phyloP scores from a whole-genome alignment of 805 yeast species.

The Trichomonascus vanleenenianus region DNA sequence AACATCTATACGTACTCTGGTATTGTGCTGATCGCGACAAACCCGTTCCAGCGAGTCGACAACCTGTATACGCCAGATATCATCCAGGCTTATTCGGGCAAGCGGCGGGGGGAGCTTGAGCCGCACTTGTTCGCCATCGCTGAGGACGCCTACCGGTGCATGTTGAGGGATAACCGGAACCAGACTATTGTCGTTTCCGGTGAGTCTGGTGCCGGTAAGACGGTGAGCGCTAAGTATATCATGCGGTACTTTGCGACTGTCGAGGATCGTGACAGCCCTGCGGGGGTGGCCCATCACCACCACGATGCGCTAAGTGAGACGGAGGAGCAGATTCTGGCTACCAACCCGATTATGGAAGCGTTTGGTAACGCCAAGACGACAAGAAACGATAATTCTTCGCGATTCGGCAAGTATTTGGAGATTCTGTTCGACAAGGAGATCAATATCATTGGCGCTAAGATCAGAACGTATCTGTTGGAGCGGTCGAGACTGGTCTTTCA shows the following conservation, averaged over 20 bases:
- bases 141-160: slow-evolving; percentile 92
- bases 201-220: slow-evolving; percentile 98
- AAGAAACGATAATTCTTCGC: slow-evolving; percentile 93
- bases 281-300: slow-evolving; percentile 5
- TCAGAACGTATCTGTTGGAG: slow-evolving; percentile 86
- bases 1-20: slow-evolving; percentile 95
- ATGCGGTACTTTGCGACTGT: slow-evolving; percentile 97
- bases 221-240: slow-evolving; percentile 92
- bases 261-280: slow-evolving; percentile 42
- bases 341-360: slow-evolving; percentile 96
- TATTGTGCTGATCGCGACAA: slow-evolving; percentile 90
- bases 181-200: slow-evolving; percentile 97
- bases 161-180: slow-evolving; percentile 77
- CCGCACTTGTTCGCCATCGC: slow-evolving; percentile 98
- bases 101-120: slow-evolving; percentile 87
- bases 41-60: slow-evolving; percentile 91
- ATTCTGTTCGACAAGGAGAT: slow-evolving; percentile 70
- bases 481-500: slow-evolving; percentile 93
- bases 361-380: slow-evolving; percentile 98
- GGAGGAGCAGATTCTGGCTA: slow-evolving; percentile 90
- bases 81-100: slow-evolving; percentile 91
- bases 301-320: slow-evolving; percentile 72
- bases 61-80: slow-evolving; percentile 86
- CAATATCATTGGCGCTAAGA: slow-evolving; percentile 87
- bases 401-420: slow-evolving; percentile 94